Evolutionary conservation across 176 grass and related monocot species (phyloP), one percentile per base, ranked within the genome.

Genomic region (Juncus effusus): DNA sequence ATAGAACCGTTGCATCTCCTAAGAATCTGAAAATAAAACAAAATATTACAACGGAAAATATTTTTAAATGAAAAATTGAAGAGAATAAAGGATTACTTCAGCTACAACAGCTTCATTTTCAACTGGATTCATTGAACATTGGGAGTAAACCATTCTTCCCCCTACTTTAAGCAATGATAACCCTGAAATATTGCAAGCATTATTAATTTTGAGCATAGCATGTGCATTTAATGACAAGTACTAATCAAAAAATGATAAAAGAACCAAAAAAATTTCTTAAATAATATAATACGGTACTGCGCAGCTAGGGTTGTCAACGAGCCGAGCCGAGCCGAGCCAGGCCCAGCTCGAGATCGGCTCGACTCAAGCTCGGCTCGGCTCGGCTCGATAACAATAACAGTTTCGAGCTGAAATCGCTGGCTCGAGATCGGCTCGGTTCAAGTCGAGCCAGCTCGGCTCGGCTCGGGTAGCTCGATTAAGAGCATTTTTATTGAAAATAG

Each of bases 81-180:
- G 6, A 63, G 80, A 75, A 57, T 13, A 51, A 45, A 52, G 75
- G 64, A 73, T 54, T 64, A 97, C 94, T 83, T 97, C 88, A 8
- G 75, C 83, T 47, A 97, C 85, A 78, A 93, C 94, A 69, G 88
- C 94, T 82, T 97, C 94, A 80, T 97, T 92, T 82, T 93, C 94
- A 82, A 93, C 78, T 42, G 94, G 94, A 80, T 97, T 97, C 94
- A 97, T 82, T 66, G 94, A 93, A 62, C 94, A 97, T 47, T 88
- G 93, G 47, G 94, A 97, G 76, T 97, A 97, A 67, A 97, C 88
- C 78, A 97, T 97, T 65, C 88, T 84, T 65, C 94, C 88, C 19
- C 75, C 83, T 47, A 86, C 80, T 89, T 97, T 89, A 86, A 97
- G 83, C 80, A 89, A 82, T 41, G 53, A 59, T 56, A 97, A 78